A percentile compares a stretch with the other conserved stretches of the same genome.
phyloP scores from a whole-genome alignment of 2,329 filamentous ascomycete species.

The Bipolaris gigantea region DNA sequence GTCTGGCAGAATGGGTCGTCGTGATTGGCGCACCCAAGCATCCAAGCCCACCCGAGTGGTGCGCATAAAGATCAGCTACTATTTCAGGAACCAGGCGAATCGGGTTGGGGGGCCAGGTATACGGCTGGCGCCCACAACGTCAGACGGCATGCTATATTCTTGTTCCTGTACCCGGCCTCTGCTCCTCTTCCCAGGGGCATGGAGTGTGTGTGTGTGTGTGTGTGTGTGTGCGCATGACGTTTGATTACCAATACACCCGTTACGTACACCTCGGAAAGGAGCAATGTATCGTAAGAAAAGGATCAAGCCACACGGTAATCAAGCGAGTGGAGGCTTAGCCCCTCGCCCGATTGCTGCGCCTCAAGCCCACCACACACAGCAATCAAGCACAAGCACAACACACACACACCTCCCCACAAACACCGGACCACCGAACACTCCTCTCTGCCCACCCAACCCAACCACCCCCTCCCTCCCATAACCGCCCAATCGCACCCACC shows the following conservation, averaged over 20 bases:
- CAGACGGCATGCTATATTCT: not conserved
- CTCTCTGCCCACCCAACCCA: constrained; percentile 14
- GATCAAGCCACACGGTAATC: no score
- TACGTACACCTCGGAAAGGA: no score
- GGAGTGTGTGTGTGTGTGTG: no score
- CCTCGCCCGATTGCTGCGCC: not conserved
- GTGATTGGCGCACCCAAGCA: constrained; percentile 11
- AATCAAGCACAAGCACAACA: not conserved
- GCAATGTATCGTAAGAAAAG: no score
- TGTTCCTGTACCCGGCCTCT: constrained; percentile 2
- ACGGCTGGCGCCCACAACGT: constrained; percentile 1
- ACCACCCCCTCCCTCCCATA: not conserved
- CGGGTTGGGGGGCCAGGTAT: not conserved
- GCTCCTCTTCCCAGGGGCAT: not conserved
- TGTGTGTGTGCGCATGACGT: no score
- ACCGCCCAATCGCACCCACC: constrained; percentile 20
- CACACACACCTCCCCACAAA: constrained; percentile 1
- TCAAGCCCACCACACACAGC: not conserved
- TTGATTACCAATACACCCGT: no score
- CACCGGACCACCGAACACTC: not conserved
- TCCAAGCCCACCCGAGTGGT: constrained; percentile 1
- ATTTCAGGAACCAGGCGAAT: constrained; percentile 17
- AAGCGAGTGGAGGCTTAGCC: no score
- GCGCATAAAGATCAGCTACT: constrained; percentile 14
- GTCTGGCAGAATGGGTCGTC: constrained; percentile 21